Evolutionary conservation across 805 yeast species (phyloP), one percentile per base, ranked within the genome.

Genomic region (Candida orba): DNA sequence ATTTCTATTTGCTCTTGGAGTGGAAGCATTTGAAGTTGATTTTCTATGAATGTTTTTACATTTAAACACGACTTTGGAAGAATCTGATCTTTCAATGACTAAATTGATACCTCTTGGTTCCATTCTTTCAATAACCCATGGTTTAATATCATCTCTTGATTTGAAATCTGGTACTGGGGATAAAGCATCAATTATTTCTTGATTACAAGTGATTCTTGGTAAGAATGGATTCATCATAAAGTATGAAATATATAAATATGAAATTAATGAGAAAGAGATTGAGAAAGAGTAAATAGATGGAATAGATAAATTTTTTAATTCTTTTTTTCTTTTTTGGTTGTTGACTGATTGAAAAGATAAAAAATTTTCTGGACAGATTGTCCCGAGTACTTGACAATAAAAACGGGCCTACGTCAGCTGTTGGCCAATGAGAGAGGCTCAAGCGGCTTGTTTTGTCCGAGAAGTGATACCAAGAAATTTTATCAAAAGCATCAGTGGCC

Each of bases 71-170:
- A 60, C 58, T 43, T 61, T 60, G 15, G 60, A 48, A 4, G 55
- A 48, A 40, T 61, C 65, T 1, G 63, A 57, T 48, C 66, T 52
- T 41, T 60, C 66, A 47, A 63, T 59, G 7, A 62, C 65, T 34
- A 58, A 41, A 17, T 38, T 42, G 20, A 57, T 51, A 3, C 60
- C 60, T 8, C 53, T 39, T 8, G 47, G 41, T 34, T 51, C 53
- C 31, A 58, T 42, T 14, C 34, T 41, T 12, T 50, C 50, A 34
- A 50, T 50, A 27, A 58, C 38, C 61, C 61, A 58, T 14, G 57
- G 60, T 44, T 56, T 58, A 39, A 58, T 51, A 25, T 56, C 58
- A 34, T 56, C 58, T 37, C 56, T 49, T 14, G 45, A 22, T 17
- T 41, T 41, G 41, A 58, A 58, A 23, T 46, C 37, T 2, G 62